These are phyloP conservation scores for Penstemon eatonii DNA, from an alignment of 257 asterid species.

Conservation along the genomic window DNA sequence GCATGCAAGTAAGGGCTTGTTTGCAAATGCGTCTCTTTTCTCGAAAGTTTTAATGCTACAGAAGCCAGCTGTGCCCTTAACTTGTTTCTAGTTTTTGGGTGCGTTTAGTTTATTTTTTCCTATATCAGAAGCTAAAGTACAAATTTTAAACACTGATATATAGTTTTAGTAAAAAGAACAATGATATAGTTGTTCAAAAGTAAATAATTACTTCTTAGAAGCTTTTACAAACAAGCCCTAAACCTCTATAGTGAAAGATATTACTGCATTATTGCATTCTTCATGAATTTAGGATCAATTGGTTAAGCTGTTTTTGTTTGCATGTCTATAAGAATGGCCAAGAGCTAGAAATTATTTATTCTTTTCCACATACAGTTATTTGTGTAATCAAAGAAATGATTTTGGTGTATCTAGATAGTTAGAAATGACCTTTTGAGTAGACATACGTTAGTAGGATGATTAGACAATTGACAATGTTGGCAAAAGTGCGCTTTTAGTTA, in stretches of 20 bases:
- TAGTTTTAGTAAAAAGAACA: too few species aligned
- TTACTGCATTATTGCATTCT: conserved; percentile 13
- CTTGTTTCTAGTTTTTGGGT: too few species aligned
- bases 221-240: too few species aligned
- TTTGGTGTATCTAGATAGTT: background rate
- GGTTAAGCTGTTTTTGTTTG: conserved; percentile 12
- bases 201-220: too few species aligned
- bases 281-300: conserved; percentile 15
- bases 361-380: background rate
- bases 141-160: too few species aligned
- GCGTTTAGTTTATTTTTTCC: too few species aligned
- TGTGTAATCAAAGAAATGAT: background rate
- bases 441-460: background rate
- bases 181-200: too few species aligned
- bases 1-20: background rate
- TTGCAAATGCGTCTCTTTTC: too few species aligned
- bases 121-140: too few species aligned
- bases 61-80: too few species aligned
- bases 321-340: background rate
- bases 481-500: background rate
- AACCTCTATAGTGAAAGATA: conserved; percentile 2
- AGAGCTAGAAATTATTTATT: background rate
- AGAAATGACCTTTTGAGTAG: background rate
- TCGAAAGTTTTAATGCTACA: too few species aligned
- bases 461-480: background rate